Base-by-base conservation (phyloP, 2,329 filamentous ascomycete species). In the Macrophomina tecta region DNA sequence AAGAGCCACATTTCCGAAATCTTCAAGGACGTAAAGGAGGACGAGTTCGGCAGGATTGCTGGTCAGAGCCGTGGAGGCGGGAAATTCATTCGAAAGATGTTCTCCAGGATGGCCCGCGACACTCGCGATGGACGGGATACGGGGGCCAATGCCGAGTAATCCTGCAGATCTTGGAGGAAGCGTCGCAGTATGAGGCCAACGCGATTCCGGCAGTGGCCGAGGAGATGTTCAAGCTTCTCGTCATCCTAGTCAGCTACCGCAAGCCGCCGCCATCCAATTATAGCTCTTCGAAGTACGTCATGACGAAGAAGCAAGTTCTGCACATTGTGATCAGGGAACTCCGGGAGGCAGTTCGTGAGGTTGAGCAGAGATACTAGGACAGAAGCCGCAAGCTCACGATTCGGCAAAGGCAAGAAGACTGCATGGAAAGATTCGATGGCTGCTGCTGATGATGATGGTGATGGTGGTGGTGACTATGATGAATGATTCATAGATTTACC, bases 161-260 rank as follows among this genome's bases (percentile, higher is more conserved):
- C 52, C 7, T 55, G n/a, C 52, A 55, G 52, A 55, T 55, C n/a
- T 16, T 55, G 16, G 52, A 40, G 52, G 32, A 55, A 34, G 14
- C 14, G 36, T 7, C 6, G 36, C 23, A 8, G 8, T n/a, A 12
- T 8, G 7, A 16, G 16, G 46, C 11, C 36, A 30, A 52, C 11
- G 32, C 23, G 32, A 8, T 40, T 38, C 52, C 32, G 32, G 4
- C 7, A 2, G 32, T 55, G 52, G 52, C 9, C 9, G 52, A 14
- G 23, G n/a, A 55, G 32, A 18, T 55, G 34, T 55, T 55, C 52
- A 55, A 55, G 52, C n/a, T 55, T 16, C 52, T 55, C 34, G 7
- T 55, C 34, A 12, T 55, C n/a, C 14, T 55, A 3, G 32, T 55
- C 32, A 40, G 32, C 34, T 23, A 40, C 32, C n/a, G 32, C 16